These are phyloP conservation scores for Pinus tabuliformis DNA, from an alignment of 75 land plant species.

Conservation along the genomic window DNA sequence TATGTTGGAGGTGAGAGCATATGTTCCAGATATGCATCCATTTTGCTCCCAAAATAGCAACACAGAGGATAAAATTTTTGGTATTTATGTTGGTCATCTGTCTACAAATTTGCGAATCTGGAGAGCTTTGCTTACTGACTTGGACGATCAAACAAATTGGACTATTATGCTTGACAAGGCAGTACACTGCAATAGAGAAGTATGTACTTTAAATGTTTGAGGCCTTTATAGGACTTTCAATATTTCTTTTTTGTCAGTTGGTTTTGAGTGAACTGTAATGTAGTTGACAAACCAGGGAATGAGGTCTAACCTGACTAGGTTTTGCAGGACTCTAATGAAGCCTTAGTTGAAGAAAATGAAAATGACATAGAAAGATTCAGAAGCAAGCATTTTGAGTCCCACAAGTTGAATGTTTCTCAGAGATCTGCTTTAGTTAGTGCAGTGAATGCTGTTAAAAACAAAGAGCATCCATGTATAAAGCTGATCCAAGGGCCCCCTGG, in stretches of 20 bases:
- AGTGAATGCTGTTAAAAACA: constrained; percentile 14
- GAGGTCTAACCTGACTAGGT: neutral
- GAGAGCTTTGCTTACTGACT: constrained; percentile 27
- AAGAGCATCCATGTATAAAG: constrained; percentile 21
- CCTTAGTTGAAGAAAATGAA: neutral
- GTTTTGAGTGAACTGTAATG: neutral
- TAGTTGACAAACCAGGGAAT: neutral
- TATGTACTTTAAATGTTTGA: constrained; percentile 3
- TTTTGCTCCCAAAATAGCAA: neutral
- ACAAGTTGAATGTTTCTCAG: constrained; percentile 50
- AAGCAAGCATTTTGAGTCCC: neutral
- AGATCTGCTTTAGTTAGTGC: constrained; percentile 26
- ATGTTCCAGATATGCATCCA: neutral
- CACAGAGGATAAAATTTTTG: constrained; percentile 11
- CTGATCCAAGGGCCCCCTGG: constrained; percentile 86
- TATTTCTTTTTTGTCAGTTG: neutral
- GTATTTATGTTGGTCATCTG: constrained; percentile 31
- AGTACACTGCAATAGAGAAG: constrained; percentile 13
- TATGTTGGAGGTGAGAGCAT: neutral
- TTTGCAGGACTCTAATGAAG: constrained; percentile 1
- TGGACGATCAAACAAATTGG: constrained; percentile 12
- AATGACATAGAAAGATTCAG: neutral
- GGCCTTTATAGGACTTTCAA: neutral
- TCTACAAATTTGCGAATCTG: constrained; percentile 46
- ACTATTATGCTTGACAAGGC: constrained; percentile 22